Evolutionary conservation across 1,284 basidiomycete species (phyloP).

Genomic region (Lentinus polychrous): DNA sequence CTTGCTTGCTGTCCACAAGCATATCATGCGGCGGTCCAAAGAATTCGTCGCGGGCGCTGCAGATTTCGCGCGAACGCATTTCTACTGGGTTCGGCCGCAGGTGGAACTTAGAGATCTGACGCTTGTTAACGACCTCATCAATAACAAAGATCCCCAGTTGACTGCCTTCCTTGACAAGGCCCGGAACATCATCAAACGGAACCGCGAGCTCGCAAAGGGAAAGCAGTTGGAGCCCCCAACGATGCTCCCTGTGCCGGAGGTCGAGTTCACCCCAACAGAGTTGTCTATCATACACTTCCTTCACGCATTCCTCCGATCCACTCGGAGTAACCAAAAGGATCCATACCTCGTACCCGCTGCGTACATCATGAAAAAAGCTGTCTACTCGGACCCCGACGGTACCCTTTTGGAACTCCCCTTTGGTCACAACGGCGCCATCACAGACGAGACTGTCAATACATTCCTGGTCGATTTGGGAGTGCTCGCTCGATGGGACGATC

Average conservation of each 20-base stretch:
- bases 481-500: constrained; percentile 70
- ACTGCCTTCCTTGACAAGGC: constrained; percentile 56
- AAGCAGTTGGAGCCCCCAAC: constrained; percentile 30
- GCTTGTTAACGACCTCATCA: constrained; percentile 49
- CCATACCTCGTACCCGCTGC: constrained; percentile 52
- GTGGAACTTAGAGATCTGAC: constrained; percentile 52
- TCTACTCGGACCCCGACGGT: constrained; percentile 27
- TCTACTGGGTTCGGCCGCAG: constrained; percentile 66
- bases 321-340: constrained; percentile 56
- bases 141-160: constrained; percentile 36
- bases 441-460: constrained; percentile 23
- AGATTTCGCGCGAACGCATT: constrained; percentile 50
- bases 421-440: constrained; percentile 12
- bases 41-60: constrained; percentile 59
- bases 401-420: constrained; percentile 18
- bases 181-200: constrained; percentile 30
- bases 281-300: constrained; percentile 62
- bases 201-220: constrained; percentile 20
- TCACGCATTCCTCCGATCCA: constrained; percentile 50
- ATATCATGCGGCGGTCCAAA: constrained; percentile 59
- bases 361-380: constrained; percentile 57
- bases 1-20: constrained; percentile 66
- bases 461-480: constrained; percentile 65
- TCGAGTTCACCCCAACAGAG: constrained; percentile 46
- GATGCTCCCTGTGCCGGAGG: constrained; percentile 20